These are phyloP conservation scores for Cotoneaster glaucophyllus DNA, from an alignment of 306 rosid genomes.

Conservation along the genomic window DNA sequence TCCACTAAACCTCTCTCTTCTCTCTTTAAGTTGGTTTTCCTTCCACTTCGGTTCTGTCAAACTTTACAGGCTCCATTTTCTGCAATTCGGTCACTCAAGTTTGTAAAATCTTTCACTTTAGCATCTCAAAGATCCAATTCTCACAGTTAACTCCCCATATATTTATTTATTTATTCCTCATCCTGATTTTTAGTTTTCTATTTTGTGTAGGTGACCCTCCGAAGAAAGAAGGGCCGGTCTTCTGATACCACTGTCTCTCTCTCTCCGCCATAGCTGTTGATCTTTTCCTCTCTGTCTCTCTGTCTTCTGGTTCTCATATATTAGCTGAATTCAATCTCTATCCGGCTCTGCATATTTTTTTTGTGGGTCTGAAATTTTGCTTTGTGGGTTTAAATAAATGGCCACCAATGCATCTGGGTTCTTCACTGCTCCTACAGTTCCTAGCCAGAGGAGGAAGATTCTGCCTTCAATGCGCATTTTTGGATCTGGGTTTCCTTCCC, in stretches of 20 bases:
- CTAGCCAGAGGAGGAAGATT: slow-evolving; percentile 40
- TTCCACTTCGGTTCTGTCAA: neutral
- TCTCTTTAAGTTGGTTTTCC: neutral
- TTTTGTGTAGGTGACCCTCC: slow-evolving; percentile 22
- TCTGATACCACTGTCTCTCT: neutral
- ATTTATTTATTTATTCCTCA: neutral
- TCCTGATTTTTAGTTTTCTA: neutral
- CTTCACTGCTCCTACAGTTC: slow-evolving; percentile 54
- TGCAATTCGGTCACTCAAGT: neutral
- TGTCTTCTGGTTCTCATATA: slow-evolving; percentile 10
- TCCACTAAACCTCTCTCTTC: neutral
- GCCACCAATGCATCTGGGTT: slow-evolving; percentile 94
- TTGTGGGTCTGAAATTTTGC: neutral
- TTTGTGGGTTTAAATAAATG: slow-evolving; percentile 36
- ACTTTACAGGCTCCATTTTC: neutral
- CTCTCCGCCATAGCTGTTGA: slow-evolving; percentile 5
- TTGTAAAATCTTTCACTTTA: neutral
- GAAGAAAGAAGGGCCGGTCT: slow-evolving; percentile 15
- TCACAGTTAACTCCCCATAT: neutral
- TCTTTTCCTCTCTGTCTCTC: slow-evolving; percentile 8
- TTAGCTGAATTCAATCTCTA: slow-evolving; percentile 22
- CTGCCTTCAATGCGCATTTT: slow-evolving; percentile 36
- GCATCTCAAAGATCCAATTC: neutral
- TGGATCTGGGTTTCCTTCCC: slow-evolving; percentile 52
- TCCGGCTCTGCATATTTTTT: neutral